phyloP scores from a whole-genome alignment of 345 rosid species.

The Angophora floribunda region DNA sequence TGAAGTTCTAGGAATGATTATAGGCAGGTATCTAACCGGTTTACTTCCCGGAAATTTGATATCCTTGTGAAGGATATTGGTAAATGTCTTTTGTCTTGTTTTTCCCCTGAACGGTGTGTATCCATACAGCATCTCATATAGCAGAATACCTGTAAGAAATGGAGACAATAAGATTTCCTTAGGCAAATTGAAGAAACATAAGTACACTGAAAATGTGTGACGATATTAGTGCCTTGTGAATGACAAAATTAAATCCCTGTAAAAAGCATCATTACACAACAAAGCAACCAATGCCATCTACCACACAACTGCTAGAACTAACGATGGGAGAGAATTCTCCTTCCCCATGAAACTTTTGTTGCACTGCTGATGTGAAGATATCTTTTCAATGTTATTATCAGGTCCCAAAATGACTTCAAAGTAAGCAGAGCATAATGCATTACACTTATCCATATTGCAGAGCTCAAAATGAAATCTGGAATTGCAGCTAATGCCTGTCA shows the following conservation, averaged over 20 bases:
- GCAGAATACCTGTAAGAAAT: conserved; percentile 49
- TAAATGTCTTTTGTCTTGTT: conserved; percentile 87
- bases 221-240: background rate
- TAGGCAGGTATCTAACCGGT: conserved; percentile 28
- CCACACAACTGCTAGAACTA: background rate
- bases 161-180: background rate
- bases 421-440: background rate
- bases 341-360: background rate
- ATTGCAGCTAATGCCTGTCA: background rate
- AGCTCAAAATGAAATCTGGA: background rate
- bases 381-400: background rate
- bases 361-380: background rate
- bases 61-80: conserved; percentile 81
- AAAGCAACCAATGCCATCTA: background rate
- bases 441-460: background rate
- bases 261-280: background rate
- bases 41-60: conserved; percentile 69
- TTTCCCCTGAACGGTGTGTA: conserved; percentile 96
- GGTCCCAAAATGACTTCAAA: background rate
- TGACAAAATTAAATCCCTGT: background rate
- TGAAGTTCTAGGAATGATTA: background rate
- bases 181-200: background rate
- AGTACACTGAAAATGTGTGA: background rate
- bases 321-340: background rate
- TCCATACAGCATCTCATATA: conserved; percentile 95